These are phyloP conservation scores for Sherardia arvensis DNA, from an alignment of 257 asterid species.

Conservation along the genomic window DNA sequence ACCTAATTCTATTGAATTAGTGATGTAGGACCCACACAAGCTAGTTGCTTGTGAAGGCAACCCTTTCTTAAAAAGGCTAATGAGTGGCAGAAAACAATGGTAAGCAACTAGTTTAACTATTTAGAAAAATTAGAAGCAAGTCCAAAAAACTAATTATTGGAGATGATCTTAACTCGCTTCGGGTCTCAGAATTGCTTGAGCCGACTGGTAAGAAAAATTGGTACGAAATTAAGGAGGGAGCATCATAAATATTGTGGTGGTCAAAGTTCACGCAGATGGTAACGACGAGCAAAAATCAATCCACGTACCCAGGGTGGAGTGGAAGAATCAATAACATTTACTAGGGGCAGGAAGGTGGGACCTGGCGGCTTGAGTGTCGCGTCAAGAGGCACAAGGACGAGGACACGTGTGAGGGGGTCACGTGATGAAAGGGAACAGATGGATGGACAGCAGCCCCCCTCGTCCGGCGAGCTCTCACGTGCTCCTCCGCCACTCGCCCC, in stretches of 20 bases:
- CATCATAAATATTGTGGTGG: neutral
- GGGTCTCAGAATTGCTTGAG: too few species aligned
- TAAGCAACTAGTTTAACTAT: too few species aligned
- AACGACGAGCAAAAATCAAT: neutral
- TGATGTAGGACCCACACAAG: too few species aligned
- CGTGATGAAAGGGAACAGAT: conserved; percentile 10
- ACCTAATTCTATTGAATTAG: too few species aligned
- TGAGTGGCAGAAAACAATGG: too few species aligned
- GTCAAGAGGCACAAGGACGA: neutral
- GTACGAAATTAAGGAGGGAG: too few species aligned
- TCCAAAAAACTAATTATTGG: too few species aligned
- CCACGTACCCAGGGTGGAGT: neutral
- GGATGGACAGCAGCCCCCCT: conserved; percentile 7
- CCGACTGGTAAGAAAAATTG: too few species aligned
- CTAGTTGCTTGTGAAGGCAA: too few species aligned
- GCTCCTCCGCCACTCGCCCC: conserved; percentile 2
- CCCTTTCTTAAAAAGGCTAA: too few species aligned
- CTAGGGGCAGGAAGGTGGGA: neutral
- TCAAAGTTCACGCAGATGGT: conserved; percentile 2
- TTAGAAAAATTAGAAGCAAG: too few species aligned
- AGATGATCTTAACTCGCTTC: too few species aligned
- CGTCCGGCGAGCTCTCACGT: conserved; percentile 19
- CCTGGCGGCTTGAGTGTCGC: conserved; percentile 4
- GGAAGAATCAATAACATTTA: neutral
- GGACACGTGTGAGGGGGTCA: conserved; percentile 4